Evolutionary conservation across 2,329 filamentous ascomycete genomes (phyloP).

Genomic region (Ophiocordyceps camponoti-saundersi): DNA sequence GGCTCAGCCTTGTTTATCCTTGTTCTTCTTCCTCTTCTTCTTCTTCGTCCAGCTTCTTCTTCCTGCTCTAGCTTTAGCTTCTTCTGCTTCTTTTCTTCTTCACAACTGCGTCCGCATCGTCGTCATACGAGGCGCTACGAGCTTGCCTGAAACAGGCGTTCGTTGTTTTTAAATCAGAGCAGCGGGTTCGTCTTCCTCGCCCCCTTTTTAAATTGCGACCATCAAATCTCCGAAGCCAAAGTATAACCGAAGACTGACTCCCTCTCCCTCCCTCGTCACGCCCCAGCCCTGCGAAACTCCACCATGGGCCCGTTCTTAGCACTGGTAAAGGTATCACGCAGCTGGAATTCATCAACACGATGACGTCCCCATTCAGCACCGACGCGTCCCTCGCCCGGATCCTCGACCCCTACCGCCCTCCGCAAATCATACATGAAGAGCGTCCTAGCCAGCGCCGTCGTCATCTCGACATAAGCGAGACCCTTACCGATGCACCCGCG

Average conservation of each 20-base stretch:
- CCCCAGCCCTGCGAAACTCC: constrained; percentile 29
- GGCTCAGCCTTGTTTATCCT: constrained; percentile 1
- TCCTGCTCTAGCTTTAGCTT: too few relatives aligned
- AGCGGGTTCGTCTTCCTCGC: too few relatives aligned
- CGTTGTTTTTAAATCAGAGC: too few relatives aligned
- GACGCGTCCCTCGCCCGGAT: constrained; percentile 33
- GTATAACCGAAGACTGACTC: too few relatives aligned
- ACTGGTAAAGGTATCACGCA: constrained; percentile 57
- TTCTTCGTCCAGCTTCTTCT: too few relatives aligned
- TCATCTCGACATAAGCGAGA: constrained; percentile 51
- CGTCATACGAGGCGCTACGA: too few relatives aligned
- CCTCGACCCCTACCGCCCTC: constrained; percentile 27
- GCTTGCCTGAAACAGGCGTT: too few relatives aligned
- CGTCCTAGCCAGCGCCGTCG: constrained; percentile 41
- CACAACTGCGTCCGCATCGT: too few relatives aligned
- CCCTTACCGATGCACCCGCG: constrained; percentile 58
- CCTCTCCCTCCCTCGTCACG: neutral
- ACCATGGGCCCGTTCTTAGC: constrained; percentile 55
- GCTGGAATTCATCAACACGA: constrained; percentile 44
- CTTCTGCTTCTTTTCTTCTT: too few relatives aligned
- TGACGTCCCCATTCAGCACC: constrained; percentile 37
- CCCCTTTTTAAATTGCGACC: too few relatives aligned
- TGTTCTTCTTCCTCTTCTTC: too few relatives aligned
- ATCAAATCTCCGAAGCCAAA: neutral
- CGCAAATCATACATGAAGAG: constrained; percentile 45